phyloP scores from a whole-genome alignment of 352 stramenopile species.

The Pythium insidiosum region DNA sequence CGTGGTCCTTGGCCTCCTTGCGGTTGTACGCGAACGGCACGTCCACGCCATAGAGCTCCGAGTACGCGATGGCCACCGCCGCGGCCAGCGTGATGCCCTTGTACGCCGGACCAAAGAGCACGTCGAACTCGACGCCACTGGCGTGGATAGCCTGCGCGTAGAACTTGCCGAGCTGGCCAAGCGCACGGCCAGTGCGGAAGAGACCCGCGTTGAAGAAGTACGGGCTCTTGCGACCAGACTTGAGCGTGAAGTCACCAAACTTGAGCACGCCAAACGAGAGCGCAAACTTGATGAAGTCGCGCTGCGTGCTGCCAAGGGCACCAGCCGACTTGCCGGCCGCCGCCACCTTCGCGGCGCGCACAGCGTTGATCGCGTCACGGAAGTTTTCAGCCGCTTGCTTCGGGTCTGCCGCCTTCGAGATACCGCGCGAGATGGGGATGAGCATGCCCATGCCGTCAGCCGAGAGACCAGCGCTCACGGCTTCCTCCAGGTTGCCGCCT shows the following conservation, averaged over 20 bases:
- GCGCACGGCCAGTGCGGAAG: conserved; percentile 91
- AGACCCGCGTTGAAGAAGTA: conserved; percentile 99
- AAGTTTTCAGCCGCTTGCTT: conserved; percentile 86
- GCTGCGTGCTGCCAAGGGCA: conserved; percentile 35
- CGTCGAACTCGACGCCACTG: conserved; percentile 93
- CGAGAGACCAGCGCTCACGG: conserved; percentile 67
- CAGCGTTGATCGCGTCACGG: conserved; percentile 92
- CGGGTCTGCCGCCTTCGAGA: conserved; percentile 89
- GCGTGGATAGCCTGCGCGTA: conserved; percentile 92
- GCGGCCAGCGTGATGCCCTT: conserved; percentile 98
- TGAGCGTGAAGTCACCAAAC: conserved; percentile 98
- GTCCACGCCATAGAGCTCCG: conserved; percentile 86
- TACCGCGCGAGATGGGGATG: conserved; percentile 95
- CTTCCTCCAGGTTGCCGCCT: conserved; percentile 88
- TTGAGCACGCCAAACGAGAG: conserved; percentile 93
- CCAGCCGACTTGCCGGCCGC: neutral
- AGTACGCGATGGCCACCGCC: conserved; percentile 92
- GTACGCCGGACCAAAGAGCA: conserved; percentile 99
- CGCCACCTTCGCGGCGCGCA: conserved; percentile 51
- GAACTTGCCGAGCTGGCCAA: conserved; percentile 90
- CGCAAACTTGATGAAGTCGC: conserved; percentile 96
- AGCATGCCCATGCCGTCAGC: conserved; percentile 90
- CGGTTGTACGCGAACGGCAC: conserved; percentile 98
- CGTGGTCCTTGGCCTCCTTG: conserved; percentile 99
- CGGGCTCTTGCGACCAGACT: conserved; percentile 95